phyloP scores from a whole-genome alignment of 345 rosid genomes.

The Excoecaria cochinchinensis region DNA sequence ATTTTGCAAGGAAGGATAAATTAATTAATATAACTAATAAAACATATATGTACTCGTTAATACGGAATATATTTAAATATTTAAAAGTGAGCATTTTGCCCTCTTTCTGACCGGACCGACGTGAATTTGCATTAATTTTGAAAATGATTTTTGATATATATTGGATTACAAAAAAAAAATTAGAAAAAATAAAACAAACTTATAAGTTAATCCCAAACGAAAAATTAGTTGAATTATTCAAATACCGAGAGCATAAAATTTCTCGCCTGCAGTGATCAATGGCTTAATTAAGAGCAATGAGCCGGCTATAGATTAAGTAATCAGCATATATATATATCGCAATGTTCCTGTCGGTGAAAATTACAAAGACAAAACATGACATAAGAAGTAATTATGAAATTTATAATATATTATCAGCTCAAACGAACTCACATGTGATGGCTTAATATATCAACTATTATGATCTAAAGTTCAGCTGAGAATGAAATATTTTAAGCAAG shows the following conservation, averaged over 20 bases:
- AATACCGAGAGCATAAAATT: background rate
- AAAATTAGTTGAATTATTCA: background rate
- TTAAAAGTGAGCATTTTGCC: no score
- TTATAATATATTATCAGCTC: background rate
- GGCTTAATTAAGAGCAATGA: background rate
- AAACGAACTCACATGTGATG: background rate
- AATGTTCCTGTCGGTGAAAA: background rate
- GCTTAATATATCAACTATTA: background rate
- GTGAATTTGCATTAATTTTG: no score
- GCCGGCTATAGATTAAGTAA: conserved; percentile 3
- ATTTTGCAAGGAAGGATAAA: background rate
- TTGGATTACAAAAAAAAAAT: no score
- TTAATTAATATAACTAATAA: background rate
- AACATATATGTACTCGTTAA: background rate
- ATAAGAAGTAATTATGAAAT: background rate
- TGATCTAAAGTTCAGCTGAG: background rate
- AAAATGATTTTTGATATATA: no score
- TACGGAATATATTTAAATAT: background rate
- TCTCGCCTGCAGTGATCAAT: background rate
- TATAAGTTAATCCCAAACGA: background rate
- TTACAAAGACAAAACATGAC: background rate
- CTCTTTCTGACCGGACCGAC: no score
- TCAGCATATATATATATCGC: background rate
- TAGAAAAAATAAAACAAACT: no score
- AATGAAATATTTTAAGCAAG: background rate